Base-by-base conservation (phyloP, 495 filamentous ascomycete genomes). In the Hypomontagnella submonticulosa region DNA sequence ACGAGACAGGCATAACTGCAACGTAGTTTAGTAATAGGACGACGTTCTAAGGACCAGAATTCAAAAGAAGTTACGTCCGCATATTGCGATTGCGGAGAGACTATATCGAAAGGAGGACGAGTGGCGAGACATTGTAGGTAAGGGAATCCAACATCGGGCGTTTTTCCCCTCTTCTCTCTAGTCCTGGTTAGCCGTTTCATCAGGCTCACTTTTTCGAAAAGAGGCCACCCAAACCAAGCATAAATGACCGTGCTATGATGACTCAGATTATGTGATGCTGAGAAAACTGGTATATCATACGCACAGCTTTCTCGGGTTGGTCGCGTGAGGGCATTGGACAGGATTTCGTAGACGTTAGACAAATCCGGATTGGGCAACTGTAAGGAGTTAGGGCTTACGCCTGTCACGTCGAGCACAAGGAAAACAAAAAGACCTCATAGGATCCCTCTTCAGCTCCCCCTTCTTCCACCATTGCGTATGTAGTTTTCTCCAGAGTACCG, bases 341-440 rank as follows among this genome's bases (percentile, higher is more conserved):
- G 12, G 46, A 42, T 15, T 19, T 12, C 38, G 6, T 27, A 6
- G 23, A 27, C 23, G 23, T 27, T 27, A 10, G 65, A 63, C 16
- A 15, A 51, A 30, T 51, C 55, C 51, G 40, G 18, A 61, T 64
- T 15, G 16, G 56, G 66, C 11, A 69, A 61, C 51, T 37, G 13
- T 19, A 48, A 27, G 38, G 60, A 61, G 50, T 52, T 69, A 69
- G 59, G 66, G 66, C 66, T 69, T 69, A 69, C 43, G 42, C 41
- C 44, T 15, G 16, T 40, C 13, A 48, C 47, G 38, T 57, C 20
- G 16, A 54, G 57, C 20, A 56, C 33, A 41, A n/a, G 16, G 3
- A 18, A 43, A n/a, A 16, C 2, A 40, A 57, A 63, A 55, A 64
- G 51, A 48, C 66, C 49, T 61, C 59, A 57, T 49, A 32, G 42